Evolutionary conservation across 805 yeast genomes (phyloP).

Genomic region (Brettanomyces sp.): DNA sequence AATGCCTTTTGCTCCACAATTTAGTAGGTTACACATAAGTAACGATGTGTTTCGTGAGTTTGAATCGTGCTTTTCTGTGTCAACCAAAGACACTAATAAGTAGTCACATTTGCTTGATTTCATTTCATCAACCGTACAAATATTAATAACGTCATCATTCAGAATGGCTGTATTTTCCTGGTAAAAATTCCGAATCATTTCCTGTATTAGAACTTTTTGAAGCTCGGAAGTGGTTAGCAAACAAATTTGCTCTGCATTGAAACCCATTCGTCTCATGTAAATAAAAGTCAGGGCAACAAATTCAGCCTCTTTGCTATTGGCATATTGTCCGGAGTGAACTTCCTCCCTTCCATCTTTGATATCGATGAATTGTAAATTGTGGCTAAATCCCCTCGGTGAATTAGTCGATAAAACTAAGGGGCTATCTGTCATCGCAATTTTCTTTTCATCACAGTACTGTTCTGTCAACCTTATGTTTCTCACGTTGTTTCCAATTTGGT

Average conservation of each 20-base stretch:
- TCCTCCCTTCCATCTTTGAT: slow-evolving; percentile 22
- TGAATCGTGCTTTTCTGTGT: slow-evolving; percentile 16
- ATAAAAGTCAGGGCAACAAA: slow-evolving; percentile 34
- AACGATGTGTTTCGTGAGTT: slow-evolving; percentile 8
- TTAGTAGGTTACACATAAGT: slow-evolving; percentile 1
- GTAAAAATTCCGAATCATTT: slow-evolving; percentile 28
- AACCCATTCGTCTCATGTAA: slow-evolving; percentile 37
- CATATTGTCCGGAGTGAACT: slow-evolving; percentile 21
- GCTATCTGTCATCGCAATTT: not conserved
- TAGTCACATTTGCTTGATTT: slow-evolving; percentile 22
- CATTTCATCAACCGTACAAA: slow-evolving; percentile 18
- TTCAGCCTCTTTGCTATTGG: slow-evolving; percentile 41
- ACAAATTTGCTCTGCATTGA: slow-evolving; percentile 28
- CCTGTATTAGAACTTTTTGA: slow-evolving; percentile 34
- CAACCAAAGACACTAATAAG: slow-evolving; percentile 27
- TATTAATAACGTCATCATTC: slow-evolving; percentile 4
- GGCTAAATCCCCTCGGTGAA: slow-evolving; percentile 26
- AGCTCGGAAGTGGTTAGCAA: slow-evolving; percentile 32
- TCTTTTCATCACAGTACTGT: slow-evolving; percentile 4
- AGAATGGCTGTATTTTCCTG: not conserved
- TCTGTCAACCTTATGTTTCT: not conserved
- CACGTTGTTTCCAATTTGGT: not conserved
- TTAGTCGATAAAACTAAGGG: not conserved
- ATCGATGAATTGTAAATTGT: slow-evolving; percentile 23
- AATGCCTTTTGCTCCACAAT: slow-evolving; percentile 10